Conservation (phyloP, 1,284 basidiomycete genomes). For the Marasmius oreades region DNA sequence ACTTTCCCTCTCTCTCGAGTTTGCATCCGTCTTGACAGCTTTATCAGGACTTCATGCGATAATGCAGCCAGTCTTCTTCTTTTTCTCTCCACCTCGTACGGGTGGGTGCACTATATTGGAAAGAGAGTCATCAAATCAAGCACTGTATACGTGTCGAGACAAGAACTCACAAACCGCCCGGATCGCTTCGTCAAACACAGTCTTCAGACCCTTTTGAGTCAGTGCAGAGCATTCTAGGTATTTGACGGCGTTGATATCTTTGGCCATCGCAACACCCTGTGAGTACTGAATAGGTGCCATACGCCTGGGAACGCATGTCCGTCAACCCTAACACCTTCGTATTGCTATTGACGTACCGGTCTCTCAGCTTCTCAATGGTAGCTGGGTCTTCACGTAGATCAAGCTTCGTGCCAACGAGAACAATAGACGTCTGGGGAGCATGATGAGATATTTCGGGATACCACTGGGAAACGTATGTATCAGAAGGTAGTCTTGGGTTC, state of each 20-base stretch:
- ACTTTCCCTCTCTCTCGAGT: constrained; percentile 3
- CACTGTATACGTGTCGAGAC: background rate
- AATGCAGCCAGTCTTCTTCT: constrained; percentile 54
- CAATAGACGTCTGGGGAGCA: constrained; percentile 90
- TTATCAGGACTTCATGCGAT: constrained; percentile 53
- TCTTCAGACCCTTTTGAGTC: constrained; percentile 97
- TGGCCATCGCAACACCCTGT: constrained; percentile 88
- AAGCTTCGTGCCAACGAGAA: constrained; percentile 97
- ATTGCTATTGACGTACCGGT: constrained; percentile 55
- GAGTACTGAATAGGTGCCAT: constrained; percentile 93
- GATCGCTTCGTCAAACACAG: constrained; percentile 96
- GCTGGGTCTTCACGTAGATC: constrained; percentile 94
- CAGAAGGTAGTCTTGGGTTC: constrained; percentile 3
- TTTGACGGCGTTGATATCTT: constrained; percentile 94
- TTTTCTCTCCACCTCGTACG: constrained; percentile 48
- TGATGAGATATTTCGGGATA: constrained; percentile 96
- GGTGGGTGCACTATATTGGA: constrained; percentile 68
- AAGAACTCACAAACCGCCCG: constrained; percentile 78
- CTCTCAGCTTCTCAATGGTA: constrained; percentile 90
- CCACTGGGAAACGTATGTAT: constrained; percentile 57
- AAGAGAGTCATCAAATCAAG: constrained; percentile 13
- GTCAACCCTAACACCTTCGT: background rate
- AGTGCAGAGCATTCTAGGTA: constrained; percentile 97
- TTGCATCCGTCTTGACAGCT: background rate
- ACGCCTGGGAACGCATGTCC: constrained; percentile 47